Percentiles rank a stretch among this genome's conserved stretches.
These are phyloP conservation scores for Colletotrichum phormii DNA, from an alignment of 2,329 filamentous ascomycete species.

Conservation along the genomic window DNA sequence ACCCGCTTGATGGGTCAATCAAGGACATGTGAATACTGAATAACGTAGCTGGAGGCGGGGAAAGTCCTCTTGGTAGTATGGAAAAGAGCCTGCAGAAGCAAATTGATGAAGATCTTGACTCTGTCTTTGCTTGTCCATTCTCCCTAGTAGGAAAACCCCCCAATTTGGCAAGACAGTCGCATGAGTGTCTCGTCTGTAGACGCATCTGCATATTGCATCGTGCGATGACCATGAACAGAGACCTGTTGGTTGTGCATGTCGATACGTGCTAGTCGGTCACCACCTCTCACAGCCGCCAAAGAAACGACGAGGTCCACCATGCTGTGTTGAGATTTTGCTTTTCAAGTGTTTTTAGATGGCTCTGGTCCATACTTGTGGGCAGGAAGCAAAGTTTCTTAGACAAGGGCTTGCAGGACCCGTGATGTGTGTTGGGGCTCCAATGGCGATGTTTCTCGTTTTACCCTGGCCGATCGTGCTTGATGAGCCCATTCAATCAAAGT, in stretches of 20 bases:
- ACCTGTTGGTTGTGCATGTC: not conserved
- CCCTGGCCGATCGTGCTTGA: not conserved
- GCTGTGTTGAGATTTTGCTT: not conserved
- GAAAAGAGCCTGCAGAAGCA: not conserved
- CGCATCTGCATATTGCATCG: not conserved
- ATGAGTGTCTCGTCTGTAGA: not conserved
- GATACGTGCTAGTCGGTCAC: not conserved
- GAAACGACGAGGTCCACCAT: not conserved
- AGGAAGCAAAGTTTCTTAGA: not conserved
- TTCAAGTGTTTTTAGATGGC: not conserved
- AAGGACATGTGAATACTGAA: not conserved
- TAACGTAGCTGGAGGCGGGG: not conserved
- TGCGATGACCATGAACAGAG: not conserved
- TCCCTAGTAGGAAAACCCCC: not conserved
- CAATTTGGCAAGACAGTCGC: not conserved
- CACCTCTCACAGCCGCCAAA: not conserved
- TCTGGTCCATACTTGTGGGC: not conserved
- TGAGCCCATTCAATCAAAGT: slow-evolving; percentile 5
- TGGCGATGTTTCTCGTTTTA: not conserved
- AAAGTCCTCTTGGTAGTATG: not conserved
- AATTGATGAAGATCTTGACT: not conserved
- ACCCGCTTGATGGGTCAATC: not conserved
- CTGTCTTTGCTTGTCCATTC: not conserved
- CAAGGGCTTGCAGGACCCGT: not conserved
- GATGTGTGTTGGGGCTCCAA: not conserved